These are phyloP conservation scores for Bipolaris bicolor DNA, from an alignment of 2,329 filamentous ascomycete genomes.

Conservation along the genomic window DNA sequence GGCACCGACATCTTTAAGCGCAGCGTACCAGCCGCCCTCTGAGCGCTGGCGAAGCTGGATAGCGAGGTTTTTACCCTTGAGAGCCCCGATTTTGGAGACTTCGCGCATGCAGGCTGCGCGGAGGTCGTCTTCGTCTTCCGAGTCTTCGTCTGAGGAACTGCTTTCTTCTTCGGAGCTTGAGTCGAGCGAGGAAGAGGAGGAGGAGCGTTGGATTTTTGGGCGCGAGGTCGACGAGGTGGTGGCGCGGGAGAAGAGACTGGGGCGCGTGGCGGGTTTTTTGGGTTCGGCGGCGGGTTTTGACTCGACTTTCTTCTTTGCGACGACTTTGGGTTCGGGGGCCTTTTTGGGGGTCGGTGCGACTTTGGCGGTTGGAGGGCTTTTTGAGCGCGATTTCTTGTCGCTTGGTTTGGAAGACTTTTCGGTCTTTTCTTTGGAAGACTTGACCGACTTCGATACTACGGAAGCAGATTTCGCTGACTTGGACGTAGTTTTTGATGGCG, in stretches of 20 bases:
- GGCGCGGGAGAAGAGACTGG: conserved; percentile 8
- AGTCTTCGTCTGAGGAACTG: not conserved
- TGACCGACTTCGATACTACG: conserved; percentile 5
- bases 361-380: conserved; percentile 11
- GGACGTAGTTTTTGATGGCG: conserved; percentile 16
- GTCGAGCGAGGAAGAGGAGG: conserved; percentile 10
- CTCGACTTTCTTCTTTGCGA: conserved; percentile 8
- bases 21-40: conserved; percentile 32
- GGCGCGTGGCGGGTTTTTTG: conserved; percentile 5
- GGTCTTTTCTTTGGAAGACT: conserved; percentile 8
- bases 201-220: conserved; percentile 10
- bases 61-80: conserved; percentile 30
- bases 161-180: conserved; percentile 2
- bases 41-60: conserved; percentile 32
- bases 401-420: conserved; percentile 10
- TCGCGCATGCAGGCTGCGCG: conserved; percentile 19
- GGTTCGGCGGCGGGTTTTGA: conserved; percentile 8
- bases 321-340: conserved; percentile 9
- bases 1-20: conserved; percentile 31
- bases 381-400: conserved; percentile 17
- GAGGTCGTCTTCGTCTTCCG: conserved; percentile 9
- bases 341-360: conserved; percentile 10
- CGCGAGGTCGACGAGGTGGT: conserved; percentile 9
- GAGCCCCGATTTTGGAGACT: conserved; percentile 26
- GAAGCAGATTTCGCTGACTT: conserved; percentile 12